Percentiles rank a stretch among this genome's conserved stretches.
Evolutionary conservation across 371 early-diverging fungal genomes (phyloP).

Genomic region (Mucor circinelloides): DNA sequence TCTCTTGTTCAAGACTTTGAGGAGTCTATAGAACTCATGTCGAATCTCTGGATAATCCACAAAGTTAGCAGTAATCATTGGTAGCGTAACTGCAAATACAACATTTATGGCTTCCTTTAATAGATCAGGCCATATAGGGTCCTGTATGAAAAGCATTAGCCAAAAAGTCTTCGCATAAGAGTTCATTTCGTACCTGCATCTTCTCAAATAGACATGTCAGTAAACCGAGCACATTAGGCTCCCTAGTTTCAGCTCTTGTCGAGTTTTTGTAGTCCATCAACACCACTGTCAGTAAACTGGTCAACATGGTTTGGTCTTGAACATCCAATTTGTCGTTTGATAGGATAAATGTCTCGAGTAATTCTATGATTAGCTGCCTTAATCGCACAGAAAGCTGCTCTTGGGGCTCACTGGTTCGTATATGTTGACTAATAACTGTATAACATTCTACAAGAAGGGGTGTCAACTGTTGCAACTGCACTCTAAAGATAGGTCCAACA

Average conservation of each 20-base stretch:
- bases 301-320: slow-evolving; percentile 72
- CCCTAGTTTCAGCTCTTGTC: slow-evolving; percentile 69
- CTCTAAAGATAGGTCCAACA: slow-evolving; percentile 56
- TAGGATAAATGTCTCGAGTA: slow-evolving; percentile 79
- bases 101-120: slow-evolving; percentile 70
- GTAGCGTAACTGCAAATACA: slow-evolving; percentile 84
- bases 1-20: slow-evolving; percentile 73
- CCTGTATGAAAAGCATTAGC: background rate
- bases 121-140: slow-evolving; percentile 18
- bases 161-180: background rate
- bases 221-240: slow-evolving; percentile 86
- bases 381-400: background rate
- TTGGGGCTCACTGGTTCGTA: background rate
- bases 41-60: slow-evolving; percentile 93
- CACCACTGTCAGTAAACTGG: slow-evolving; percentile 80
- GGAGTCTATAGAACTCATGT: slow-evolving; percentile 82
- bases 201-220: slow-evolving; percentile 73
- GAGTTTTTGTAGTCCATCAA: slow-evolving; percentile 79
- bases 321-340: slow-evolving; percentile 69
- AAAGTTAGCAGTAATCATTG: slow-evolving; percentile 94
- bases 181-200: slow-evolving; percentile 59
- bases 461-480: slow-evolving; percentile 9
- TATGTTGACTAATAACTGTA: background rate
- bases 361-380: slow-evolving; percentile 60
- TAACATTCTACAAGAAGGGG: slow-evolving; percentile 12